These are phyloP conservation scores for Tothia fuscella DNA, from an alignment of 2,329 filamentous ascomycete species.

Conservation along the genomic window DNA sequence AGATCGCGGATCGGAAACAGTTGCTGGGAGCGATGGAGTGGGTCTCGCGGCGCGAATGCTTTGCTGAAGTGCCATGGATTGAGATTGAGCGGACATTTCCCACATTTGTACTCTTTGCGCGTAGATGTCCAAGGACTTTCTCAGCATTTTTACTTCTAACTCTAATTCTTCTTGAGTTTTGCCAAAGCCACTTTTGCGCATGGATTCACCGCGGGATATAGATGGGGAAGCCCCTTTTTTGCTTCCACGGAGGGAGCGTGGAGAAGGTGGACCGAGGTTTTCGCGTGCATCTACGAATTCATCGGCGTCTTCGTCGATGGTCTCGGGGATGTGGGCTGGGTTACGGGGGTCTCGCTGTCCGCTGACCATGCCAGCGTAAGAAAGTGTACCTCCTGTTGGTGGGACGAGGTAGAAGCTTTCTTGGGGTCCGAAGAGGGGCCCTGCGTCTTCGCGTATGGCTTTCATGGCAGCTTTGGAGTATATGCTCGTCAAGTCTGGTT, in stretches of 20 bases:
- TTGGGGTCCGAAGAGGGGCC: constrained; percentile 40
- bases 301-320: constrained; percentile 40
- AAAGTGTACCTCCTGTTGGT: constrained; percentile 78
- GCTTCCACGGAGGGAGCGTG: constrained; percentile 28
- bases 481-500: constrained; percentile 62
- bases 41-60: constrained; percentile 12
- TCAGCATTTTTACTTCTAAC: constrained; percentile 77
- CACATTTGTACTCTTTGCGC: constrained; percentile 84
- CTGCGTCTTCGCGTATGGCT: constrained; percentile 57
- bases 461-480: constrained; percentile 78
- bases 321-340: constrained; percentile 20
- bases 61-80: constrained; percentile 63
- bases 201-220: constrained; percentile 15
- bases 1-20: neutral
- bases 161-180: constrained; percentile 80
- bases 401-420: constrained; percentile 92
- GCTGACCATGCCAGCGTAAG: constrained; percentile 74
- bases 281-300: constrained; percentile 85
- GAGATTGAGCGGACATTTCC: constrained; percentile 82
- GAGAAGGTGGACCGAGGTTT: constrained; percentile 39
- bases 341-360: constrained; percentile 34
- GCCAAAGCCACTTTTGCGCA: constrained; percentile 19
- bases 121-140: constrained; percentile 74
- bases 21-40: constrained; percentile 3
- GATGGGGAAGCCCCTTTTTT: constrained; percentile 22